A percentile compares a stretch with the other conserved stretches of the same genome.
phyloP scores from a whole-genome alignment of 768 basidiomycete genomes.

The Tulasnella sp. region DNA sequence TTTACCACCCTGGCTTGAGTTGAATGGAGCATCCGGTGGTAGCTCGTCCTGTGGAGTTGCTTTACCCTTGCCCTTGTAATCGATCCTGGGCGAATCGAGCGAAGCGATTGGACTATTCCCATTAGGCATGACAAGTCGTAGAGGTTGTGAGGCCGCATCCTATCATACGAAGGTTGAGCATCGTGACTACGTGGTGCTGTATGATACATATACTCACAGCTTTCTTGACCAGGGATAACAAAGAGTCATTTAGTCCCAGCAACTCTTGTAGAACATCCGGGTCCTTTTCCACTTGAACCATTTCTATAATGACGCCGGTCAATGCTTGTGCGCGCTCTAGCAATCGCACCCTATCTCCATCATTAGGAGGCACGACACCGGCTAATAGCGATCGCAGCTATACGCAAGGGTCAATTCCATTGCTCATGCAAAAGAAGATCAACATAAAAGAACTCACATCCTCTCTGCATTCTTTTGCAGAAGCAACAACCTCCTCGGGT shows the following conservation, averaged over 20 bases:
- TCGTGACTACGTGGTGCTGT: no score
- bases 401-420: no score
- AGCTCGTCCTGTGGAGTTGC: conserved; percentile 15
- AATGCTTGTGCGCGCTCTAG: conserved; percentile 28
- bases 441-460: conserved; percentile 2
- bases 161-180: no score
- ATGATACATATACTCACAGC: conserved; percentile 25
- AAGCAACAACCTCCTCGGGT: conserved; percentile 22
- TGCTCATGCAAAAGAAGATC: no score
- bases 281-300: conserved; percentile 28
- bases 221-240: conserved; percentile 44
- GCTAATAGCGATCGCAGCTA: conserved; percentile 9
- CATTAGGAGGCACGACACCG: conserved; percentile 5
- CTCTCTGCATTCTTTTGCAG: conserved; percentile 20
- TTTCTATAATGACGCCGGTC: conserved; percentile 37
- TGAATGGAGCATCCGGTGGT: conserved; percentile 3
- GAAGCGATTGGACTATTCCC: not conserved
- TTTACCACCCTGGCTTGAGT: not conserved
- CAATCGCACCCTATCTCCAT: conserved; percentile 12
- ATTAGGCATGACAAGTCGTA: no score
- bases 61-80: conserved; percentile 65
- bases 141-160: not conserved
- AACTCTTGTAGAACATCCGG: conserved; percentile 42
- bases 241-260: conserved; percentile 55
- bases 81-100: not conserved